Base-by-base conservation (phyloP, 108 stramenopile species). In the Chaetoceros muelleri region DNA sequence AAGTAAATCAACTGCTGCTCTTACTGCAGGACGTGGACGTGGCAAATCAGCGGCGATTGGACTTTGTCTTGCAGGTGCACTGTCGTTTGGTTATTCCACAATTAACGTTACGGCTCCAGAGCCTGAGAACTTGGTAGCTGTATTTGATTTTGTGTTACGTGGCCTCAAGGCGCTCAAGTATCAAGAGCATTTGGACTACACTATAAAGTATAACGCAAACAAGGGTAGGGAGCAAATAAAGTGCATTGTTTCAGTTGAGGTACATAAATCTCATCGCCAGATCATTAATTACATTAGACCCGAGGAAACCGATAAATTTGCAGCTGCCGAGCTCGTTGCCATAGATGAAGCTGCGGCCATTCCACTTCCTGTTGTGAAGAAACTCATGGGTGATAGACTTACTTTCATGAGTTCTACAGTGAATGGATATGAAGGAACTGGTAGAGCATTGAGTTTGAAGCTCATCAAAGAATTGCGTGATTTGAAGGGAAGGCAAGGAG, bases 261-360 rank as follows among this genome's bases (percentile, higher is more conserved):
- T 98, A 47, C 91, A 95, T 66, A 73, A 80, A 25, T 76, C 77
- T 59, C 93, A 95, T 56, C 78, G 95, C 28, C 99, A 99, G 71
- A 79, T 76, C 17, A 84, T 98, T 26, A 84, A 93, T 64, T 98
- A 96, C 74, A 80, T 96, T 47, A 58, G 78, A 58, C 84, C 95
- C 0, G 60, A 67, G 45, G 93, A 94, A 30, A 71, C 82, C 44
- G 90, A 90, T 57, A 89, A 91, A 62, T 90, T 99, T 58, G 73
- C 84, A 16, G 92, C 93, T 21, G 92, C 96, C 1, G 99, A 99
- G 63, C 80, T 98, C 53, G 84, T 99, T 8, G 96, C 95, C 1
- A 75, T 99, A 53, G 99, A 99, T 64, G 99, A 99, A 73, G 99
- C 99, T 10, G 99, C 99, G 30, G 99, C 99, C 10, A 98, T 99